Conservation (phyloP, 2,329 filamentous ascomycete genomes). For the Diaporthe longicolla region DNA sequence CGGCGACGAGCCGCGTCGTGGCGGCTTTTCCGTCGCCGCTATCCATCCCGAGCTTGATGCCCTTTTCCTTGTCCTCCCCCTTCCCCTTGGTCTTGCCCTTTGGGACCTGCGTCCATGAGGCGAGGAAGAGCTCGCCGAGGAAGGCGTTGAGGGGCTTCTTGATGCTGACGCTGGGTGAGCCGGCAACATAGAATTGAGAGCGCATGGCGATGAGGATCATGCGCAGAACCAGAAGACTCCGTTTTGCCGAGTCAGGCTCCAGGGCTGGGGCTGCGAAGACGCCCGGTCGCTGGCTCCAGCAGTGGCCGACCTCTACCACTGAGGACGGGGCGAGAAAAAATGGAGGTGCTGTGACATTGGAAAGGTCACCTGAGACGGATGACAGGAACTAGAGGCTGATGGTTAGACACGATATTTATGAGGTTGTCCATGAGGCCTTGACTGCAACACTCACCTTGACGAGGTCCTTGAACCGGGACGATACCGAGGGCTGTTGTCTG, state of each 20-base stretch:
- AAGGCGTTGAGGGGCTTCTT: conserved; percentile 69
- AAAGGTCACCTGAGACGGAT: conserved; percentile 63
- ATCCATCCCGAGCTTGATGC: conserved; percentile 37
- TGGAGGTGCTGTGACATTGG: conserved; percentile 66
- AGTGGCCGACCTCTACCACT: conserved; percentile 65
- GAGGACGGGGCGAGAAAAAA: conserved; percentile 64
- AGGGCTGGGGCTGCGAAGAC: conserved; percentile 63
- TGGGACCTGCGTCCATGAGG: conserved; percentile 53
- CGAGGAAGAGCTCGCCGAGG: conserved; percentile 65
- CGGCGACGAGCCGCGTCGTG: conserved; percentile 55
- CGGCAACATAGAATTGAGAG: conserved; percentile 63
- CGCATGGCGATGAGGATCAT: conserved; percentile 62
- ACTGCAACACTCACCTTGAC: conserved; percentile 47
- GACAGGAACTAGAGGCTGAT: conserved; percentile 50
- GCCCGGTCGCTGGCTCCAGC: conserved; percentile 63
- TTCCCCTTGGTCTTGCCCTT: conserved; percentile 38
- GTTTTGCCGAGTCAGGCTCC: conserved; percentile 58
- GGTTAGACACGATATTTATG: background rate
- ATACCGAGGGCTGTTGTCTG: conserved; percentile 41
- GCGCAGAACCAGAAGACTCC: conserved; percentile 62
- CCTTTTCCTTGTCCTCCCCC: background rate
- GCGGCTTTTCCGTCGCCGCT: conserved; percentile 51
- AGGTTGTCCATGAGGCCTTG: too few species aligned
- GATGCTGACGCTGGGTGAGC: conserved; percentile 61
- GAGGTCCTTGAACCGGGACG: conserved; percentile 51